Evolutionary conservation across 441 rosid species (phyloP), one percentile per base, ranked within the genome.

Genomic region (Aleurites moluccanus): DNA sequence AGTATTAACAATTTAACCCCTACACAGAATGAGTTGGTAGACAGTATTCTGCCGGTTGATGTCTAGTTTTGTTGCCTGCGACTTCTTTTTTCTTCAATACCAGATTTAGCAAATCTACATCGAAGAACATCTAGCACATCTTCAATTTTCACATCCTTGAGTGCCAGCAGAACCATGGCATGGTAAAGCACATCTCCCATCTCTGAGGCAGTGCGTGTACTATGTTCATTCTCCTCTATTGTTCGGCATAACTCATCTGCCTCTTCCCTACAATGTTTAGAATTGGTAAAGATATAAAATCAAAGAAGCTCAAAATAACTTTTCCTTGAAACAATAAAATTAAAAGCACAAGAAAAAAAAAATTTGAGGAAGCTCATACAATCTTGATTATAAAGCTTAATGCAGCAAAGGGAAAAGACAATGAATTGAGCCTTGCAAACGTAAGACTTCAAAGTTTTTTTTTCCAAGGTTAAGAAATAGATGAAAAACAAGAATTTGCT

Each of bases 111-210:
- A 81, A 90, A 94, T 70, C 96, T 89, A 27, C 59, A 80, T 6
- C 96, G 80, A 57, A 89, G 91, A 77, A 89, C 82, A 81, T 86
- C 84, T 7, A 91, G 72, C 52, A 88, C 97, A 50, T 84, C 87
- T 84, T 89, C 97, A 0, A 87, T 42, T 77, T 83, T 86, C 45
- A 85, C 89, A 78, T 71, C 83, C 78, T 83, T 86, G 44, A 75
- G 85, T 2, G 88, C 85, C 70, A 91, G 68, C 3, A 94, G 80
- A 78, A 90, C 98, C 93, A 91, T 85, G 35, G 93, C 75, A 76
- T 91, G 97, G 70, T 92, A 92, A 1, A 92, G 72, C 38, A 90
- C 83, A 80, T 94, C 94, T 7, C 88, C 97, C 97, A 91, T 95
- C 80, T 95, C 96, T 0, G 93, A 88, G 10, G 91, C 89, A 15